A percentile compares a stretch with the other conserved stretches of the same genome.
Conservation (phyloP, 179 eudicot species). For the Vitellaria paradoxa region DNA sequence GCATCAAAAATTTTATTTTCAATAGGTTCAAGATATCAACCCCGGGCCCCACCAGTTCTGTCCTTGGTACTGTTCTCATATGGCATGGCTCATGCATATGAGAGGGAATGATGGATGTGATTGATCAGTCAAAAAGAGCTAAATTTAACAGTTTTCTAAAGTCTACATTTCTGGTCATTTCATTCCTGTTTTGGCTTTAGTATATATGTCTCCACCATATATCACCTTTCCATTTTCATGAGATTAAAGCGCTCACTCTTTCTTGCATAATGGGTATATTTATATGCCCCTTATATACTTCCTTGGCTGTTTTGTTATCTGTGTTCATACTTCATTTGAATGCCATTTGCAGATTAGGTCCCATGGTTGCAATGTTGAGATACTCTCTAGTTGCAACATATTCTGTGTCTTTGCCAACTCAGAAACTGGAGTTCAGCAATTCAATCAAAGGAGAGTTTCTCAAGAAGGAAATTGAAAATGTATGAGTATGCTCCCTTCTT, state of each 20-base stretch:
- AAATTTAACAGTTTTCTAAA: neutral
- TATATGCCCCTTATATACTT: neutral
- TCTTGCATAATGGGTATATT: neutral
- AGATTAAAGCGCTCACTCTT: neutral
- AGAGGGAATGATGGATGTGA: neutral
- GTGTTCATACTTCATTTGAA: slow-evolving; percentile 4
- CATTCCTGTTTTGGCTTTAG: neutral
- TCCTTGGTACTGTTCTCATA: no score
- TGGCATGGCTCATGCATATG: neutral
- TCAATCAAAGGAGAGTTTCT: slow-evolving; percentile 53
- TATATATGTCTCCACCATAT: neutral
- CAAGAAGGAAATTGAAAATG: slow-evolving; percentile 53
- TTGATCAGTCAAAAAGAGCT: neutral
- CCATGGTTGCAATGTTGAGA: slow-evolving; percentile 89
- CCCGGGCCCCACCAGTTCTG: no score
- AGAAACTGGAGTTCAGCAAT: slow-evolving; percentile 56
- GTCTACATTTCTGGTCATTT: neutral
- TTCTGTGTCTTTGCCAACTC: slow-evolving; percentile 72
- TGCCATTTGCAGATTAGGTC: slow-evolving; percentile 64
- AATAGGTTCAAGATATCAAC: neutral
- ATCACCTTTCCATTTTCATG: neutral
- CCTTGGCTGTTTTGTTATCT: neutral
- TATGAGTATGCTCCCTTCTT: slow-evolving; percentile 30
- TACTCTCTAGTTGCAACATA: slow-evolving; percentile 67
- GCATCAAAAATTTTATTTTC: neutral